Evolutionary conservation across 108 stramenopile genomes (phyloP), one percentile per base, ranked within the genome.

Genomic region (Mayamaea pseudoterrestris): DNA sequence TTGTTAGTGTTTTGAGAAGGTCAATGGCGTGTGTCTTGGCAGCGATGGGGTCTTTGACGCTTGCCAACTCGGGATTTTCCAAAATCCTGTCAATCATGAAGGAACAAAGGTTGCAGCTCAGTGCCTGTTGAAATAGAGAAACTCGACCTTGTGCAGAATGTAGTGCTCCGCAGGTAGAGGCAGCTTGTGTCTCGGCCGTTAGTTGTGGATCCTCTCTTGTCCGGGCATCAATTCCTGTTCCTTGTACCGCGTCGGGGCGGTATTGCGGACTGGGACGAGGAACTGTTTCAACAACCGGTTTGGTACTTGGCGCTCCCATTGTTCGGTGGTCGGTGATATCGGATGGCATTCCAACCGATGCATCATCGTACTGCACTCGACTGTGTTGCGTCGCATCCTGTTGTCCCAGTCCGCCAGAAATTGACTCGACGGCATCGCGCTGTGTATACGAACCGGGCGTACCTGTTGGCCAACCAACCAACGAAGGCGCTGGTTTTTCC

Each of bases 1-100:
- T 44, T 0, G 58, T 64, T 20, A 84, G 53, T 2, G 79, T 59
- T 46, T 84, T 78, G 44, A 84, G 42, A 5, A 84, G 57, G 14
- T 58, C 68, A 13, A 84, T 70, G 7, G 51, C 47, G 50, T 84
- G 77, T 16, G 76, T 74, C 48, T 78, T 83, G 5, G 50, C 54
- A 3, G 61, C 60, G 4, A 69, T 56, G 11, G 74, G 65, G 48
- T 84, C 74, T 35, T 65, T 65, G 9, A 79, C 53, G 0, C 46
- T 30, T 16, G 32, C 8, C 12, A 77, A 44, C 1, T 39, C 50
- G 1, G 61, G 17, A 39, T 79, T 78, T 41, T 76, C 71, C 44
- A 84, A 47, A 16, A 78, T 65, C 12, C 35, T 32, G 11, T 65
- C 44, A 9, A 84, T 26, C 51, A 76, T 34, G 41, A 76, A 76